Percentiles rank a stretch among this genome's conserved stretches.
phyloP scores from a whole-genome alignment of 306 rosid genomes.

The Glycine soja region DNA sequence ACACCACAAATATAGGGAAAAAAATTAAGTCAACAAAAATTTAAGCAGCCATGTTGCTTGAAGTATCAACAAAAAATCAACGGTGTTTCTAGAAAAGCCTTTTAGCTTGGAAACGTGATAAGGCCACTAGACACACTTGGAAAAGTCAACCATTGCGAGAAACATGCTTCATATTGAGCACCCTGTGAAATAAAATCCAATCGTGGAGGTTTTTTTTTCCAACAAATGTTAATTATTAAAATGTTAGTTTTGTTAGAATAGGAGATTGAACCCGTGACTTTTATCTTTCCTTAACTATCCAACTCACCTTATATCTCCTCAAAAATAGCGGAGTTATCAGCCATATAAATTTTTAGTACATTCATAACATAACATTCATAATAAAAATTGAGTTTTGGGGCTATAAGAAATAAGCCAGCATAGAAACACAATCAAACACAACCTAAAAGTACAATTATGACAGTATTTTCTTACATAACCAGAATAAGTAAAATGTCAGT shows the following conservation, averaged over 20 bases:
- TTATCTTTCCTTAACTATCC: too few relatives aligned
- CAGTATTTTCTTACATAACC: slow-evolving; percentile 46
- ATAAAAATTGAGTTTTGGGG: not conserved
- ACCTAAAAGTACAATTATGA: slow-evolving; percentile 29
- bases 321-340: not conserved
- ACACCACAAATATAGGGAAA: not conserved
- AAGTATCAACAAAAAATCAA: not conserved
- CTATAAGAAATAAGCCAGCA: too few relatives aligned
- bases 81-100: not conserved
- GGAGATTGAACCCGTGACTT: too few relatives aligned
- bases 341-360: slow-evolving; percentile 4
- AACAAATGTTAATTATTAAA: too few relatives aligned
- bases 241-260: too few relatives aligned
- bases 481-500: slow-evolving; percentile 45
- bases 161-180: not conserved
- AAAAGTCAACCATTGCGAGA: not conserved
- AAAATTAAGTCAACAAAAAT: not conserved
- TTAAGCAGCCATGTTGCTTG: not conserved
- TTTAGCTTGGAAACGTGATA: not conserved
- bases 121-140: slow-evolving; percentile 2
- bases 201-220: not conserved
- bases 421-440: slow-evolving; percentile 32
- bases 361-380: slow-evolving; percentile 13
- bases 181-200: not conserved
- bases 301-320: too few relatives aligned